Evolutionary conservation across 805 yeast species (phyloP), one percentile per base, ranked within the genome.

Genomic region (Kodamaea restingae): DNA sequence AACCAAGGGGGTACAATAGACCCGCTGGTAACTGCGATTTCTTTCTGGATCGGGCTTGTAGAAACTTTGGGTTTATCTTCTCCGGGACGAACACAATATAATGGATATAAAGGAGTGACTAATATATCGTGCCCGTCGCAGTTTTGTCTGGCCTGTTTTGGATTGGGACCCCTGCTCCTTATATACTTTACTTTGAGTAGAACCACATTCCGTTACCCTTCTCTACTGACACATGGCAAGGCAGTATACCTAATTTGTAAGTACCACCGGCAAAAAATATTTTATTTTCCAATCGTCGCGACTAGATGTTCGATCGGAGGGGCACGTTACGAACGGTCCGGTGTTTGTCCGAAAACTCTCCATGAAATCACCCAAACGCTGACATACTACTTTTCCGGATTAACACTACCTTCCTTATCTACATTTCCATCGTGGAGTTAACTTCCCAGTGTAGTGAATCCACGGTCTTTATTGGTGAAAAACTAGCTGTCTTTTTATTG

Each of bases 101-200:
- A 30, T 30, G 32, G 32, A 30, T 27, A 30, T 30, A 30, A 30
- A 30, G 32, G 32, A 30, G 32, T 30, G 32, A 30, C 32, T 30
- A 30, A 30, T 17, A 30, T 30, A 30, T 17, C 21, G 32, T 30
- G 32, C 21, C 17, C 32, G 32, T 30, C 32, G 20, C 17, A 9
- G 10, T 15, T 10, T 18, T 12, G 31, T 17, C 31, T 27, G 10
- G 17, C 11, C 15, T 6, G 12, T 7, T 12, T 12, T 10, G 9
- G 15, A 17, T 9, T 12, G 31, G 31, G 17, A 28, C 12, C 31
- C 10, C 31, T 12, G n/a, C 31, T 15, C 32, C 17, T 30, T 30
- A 30, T 30, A 30, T 30, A 18, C 32, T 30, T 12, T 15, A 21
- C 18, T 30, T 30, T 30, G 15, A 30, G 21, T 17, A 18, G 12